phyloP scores from a whole-genome alignment of 371 early-diverging fungal species.

The Haplosporangium sp. region DNA sequence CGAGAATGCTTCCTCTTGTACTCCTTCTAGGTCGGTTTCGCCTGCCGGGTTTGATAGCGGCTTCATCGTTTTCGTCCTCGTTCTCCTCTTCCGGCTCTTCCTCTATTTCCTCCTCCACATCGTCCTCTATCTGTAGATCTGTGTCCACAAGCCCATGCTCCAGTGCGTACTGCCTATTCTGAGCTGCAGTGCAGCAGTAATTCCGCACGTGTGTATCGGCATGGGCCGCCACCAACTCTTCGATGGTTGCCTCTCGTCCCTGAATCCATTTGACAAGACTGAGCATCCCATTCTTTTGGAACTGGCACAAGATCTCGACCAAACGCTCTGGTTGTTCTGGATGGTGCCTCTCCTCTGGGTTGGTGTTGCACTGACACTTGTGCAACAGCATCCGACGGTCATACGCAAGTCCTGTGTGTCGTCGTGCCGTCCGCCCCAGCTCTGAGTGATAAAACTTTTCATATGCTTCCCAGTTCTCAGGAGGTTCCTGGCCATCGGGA shows the following conservation, averaged over 20 bases:
- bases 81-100: conserved; percentile 17
- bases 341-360: conserved; percentile 63
- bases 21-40: conserved; percentile 36
- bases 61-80: conserved; percentile 9
- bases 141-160: conserved; percentile 39
- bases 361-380: conserved; percentile 68
- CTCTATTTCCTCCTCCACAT: conserved; percentile 32
- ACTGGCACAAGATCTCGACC: conserved; percentile 51
- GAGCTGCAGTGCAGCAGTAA: conserved; percentile 56
- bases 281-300: conserved; percentile 60
- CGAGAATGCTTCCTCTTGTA: conserved; percentile 34
- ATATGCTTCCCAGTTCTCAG: conserved; percentile 66
- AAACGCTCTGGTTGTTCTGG: conserved; percentile 75
- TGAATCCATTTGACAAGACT: conserved; percentile 64
- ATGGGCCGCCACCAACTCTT: conserved; percentile 67
- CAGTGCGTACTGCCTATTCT: conserved; percentile 41
- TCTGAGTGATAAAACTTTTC: conserved; percentile 65
- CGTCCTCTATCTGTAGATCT: conserved; percentile 43
- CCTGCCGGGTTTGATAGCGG: neutral
- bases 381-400: conserved; percentile 69
- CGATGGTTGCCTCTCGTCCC: conserved; percentile 62
- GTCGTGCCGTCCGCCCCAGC: conserved; percentile 58
- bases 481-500: conserved; percentile 62
- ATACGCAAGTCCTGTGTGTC: conserved; percentile 70
- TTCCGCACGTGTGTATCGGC: conserved; percentile 65